Base-by-base conservation (phyloP, 2,329 filamentous ascomycete genomes). In the Coniochaeta prunicola region DNA sequence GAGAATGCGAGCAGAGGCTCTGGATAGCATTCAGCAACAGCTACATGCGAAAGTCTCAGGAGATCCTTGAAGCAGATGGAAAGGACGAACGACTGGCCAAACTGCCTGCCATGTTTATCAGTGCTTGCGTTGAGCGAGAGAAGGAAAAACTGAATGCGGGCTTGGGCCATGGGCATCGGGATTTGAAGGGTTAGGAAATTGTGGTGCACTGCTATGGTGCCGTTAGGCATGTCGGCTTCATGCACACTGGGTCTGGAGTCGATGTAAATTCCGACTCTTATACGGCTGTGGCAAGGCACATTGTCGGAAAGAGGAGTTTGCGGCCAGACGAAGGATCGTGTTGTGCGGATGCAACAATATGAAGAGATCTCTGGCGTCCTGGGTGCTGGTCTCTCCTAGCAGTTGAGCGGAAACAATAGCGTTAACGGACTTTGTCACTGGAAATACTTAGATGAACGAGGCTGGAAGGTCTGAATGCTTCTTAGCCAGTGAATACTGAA, bases 61-160 rank as follows among this genome's bases (percentile, higher is more conserved):
- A 58, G 42, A 31, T 60, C n/a, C 55, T 61, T 4, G 5, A 57
- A 15, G 17, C 13, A 1, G 21, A 21, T 21, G 57, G 26, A 10
- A 33, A 53, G 40, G 50, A 53, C 15, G 26, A 15, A 17, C n/a
- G 58, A 19, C 17, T n/a, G 9, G 30, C 12, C 19, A 13, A 57
- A 30, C 57, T 63, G 3, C 60, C 62, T 1, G 2, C 9, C 12
- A 57, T 21, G 45, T 64, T 64, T 33, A 33, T 61, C 21, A 36
- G 57, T 40, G 50, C 57, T 17, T 62, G 58, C 50, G 54, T 60
- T 34, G 53, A 60, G 59, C 59, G 59, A 33, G 61, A 63, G 57
- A 36, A 36, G 36, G 33, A 28, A 48, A 63, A 60, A 53, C 10
- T 42, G n/a, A 10, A 42, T 15, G 38, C 57, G 12, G 58, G 58